Evolutionary conservation across 2,329 filamentous ascomycete species (phyloP), one percentile per base, ranked within the genome.

Genomic region (Diaporthe batatas): DNA sequence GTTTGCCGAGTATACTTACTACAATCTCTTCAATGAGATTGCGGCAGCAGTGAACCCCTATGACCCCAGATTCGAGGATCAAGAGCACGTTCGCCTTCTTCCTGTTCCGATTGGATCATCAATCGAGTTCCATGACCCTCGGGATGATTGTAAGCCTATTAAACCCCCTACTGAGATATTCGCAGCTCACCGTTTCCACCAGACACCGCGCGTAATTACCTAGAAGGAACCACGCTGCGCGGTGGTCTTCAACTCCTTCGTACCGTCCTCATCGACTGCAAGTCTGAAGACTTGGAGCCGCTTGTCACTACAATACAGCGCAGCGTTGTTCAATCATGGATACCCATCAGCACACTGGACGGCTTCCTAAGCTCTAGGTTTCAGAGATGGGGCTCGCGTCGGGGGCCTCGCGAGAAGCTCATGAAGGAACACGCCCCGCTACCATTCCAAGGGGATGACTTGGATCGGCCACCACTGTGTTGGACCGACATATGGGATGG

Each of bases 271-370:
- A 23, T 68, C 65, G 18, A 64, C 2, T 11, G 34, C 42, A 64
- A 62, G 39, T 32, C 62, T 12, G 8, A 73, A 18, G 42, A 73
- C 47, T 55, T 18, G 18, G 54, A 54, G 44, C 1, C 23, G 74
- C 82, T 83, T 76, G 80, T 82, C 11, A 74, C 74, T 6, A 77
- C 78, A 67, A 79, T 79, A 73, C 81, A 82, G 75, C 57, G 34
- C 25, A 47, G 49, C 32, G 44, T 71, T 10, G 18, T 34, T 3
- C 18, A 42, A 21, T 71, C 55, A 11, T 25, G 44, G 16, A 36
- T 64, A 16, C 42, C 55, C 47, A 12, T 65, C 34, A 8, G 23
- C 10, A 10, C 8, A 25, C 0, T 14, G 2, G 7, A 12, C 7
- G 29, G 53, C 6, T 2, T 34, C 12, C 53, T 70, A 16, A 42